These are phyloP conservation scores for Saccharomycopsis phalli DNA, from an alignment of 1,139 yeast genomes.

Conservation along the genomic window DNA sequence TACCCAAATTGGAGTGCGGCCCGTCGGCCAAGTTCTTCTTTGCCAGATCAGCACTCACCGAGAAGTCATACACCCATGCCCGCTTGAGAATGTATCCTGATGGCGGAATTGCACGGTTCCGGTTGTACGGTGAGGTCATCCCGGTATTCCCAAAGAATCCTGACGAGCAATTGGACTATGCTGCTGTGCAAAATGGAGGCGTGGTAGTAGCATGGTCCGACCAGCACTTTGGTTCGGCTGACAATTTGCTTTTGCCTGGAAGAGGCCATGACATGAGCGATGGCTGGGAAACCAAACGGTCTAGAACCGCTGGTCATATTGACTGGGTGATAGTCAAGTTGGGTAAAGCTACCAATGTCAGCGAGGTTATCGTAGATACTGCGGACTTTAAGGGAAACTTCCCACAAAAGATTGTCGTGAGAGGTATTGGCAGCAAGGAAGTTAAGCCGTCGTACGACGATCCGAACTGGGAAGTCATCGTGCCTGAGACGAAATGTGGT, in stretches of 20 bases:
- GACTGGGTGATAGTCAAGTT: constrained; percentile 85
- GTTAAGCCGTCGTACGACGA: constrained; percentile 32
- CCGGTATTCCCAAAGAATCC: constrained; percentile 50
- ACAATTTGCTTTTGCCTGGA: constrained; percentile 82
- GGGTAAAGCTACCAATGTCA: constrained; percentile 54
- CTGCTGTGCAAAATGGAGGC: constrained; percentile 81
- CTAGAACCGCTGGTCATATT: constrained; percentile 70
- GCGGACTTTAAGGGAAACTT: constrained; percentile 91
- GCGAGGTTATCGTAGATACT: constrained; percentile 68
- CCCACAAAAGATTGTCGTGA: constrained; percentile 68
- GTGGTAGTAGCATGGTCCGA: constrained; percentile 76
- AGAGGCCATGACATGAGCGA: constrained; percentile 95
- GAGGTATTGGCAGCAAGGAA: constrained; percentile 39
- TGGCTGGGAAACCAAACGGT: constrained; percentile 97
- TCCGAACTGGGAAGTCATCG: constrained; percentile 52
- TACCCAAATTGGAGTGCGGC: constrained; percentile 71
- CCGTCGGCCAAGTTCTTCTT: constrained; percentile 84
- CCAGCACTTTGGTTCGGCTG: constrained; percentile 90
- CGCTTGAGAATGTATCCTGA: constrained; percentile 90
- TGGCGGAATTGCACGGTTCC: constrained; percentile 93
- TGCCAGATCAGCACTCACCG: constrained; percentile 48
- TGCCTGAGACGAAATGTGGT: constrained; percentile 61
- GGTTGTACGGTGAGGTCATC: constrained; percentile 73
- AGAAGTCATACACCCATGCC: constrained; percentile 61
- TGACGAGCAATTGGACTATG: constrained; percentile 50